Evolutionary conservation across 2,329 filamentous ascomycete species (phyloP), one percentile per base, ranked within the genome.

Genomic region (Fusarium haematococcum): DNA sequence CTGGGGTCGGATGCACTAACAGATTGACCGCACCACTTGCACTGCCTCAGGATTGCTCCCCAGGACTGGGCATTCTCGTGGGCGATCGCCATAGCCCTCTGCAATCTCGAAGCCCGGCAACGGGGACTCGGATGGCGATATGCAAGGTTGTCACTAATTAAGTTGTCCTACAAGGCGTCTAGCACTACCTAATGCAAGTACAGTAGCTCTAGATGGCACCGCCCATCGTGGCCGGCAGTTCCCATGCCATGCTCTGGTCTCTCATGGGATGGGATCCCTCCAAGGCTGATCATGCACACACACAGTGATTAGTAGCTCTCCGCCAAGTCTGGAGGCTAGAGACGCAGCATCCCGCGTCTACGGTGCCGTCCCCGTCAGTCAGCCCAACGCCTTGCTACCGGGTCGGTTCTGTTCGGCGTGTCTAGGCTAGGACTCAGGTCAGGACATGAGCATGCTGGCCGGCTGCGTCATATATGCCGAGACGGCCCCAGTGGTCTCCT

Each of bases 251-350:
- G 48, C 65, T 66, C 35, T 54, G 18, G 27, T 32, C 27, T 54
- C 27, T 32, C 48, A 20, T 54, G 48, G 48, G 27, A 60, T 73
- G 50, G 59, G 69, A 70, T 73, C 66, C 70, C 70, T 71, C 62
- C 71, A 75, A 75, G 71, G 71, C 68, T 74, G 71, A 75, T 67
- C 50, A 43, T 74, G 52, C 58, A 75, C 57, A 57, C 61, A 70
- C 57, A 64, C 43, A 72, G 60, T 64, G 27, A 13, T 27, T 52
- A 68, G 54, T 62, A 68, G 54, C 45, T 50, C 57, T 59, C 52
- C 30, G 30, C 45, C 45, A 41, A 56, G 45, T 41, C 48, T 43
- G 3, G n/a, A 63, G 62, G 32, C 65, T 57, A 67, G 68, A 62
- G 71, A 63, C 70, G 58, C 68, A 59, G 68, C 59, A 63, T 74